These are phyloP conservation scores for Hypoxylon sp. DNA, from an alignment of 2,329 filamentous ascomycete species.

Conservation along the genomic window DNA sequence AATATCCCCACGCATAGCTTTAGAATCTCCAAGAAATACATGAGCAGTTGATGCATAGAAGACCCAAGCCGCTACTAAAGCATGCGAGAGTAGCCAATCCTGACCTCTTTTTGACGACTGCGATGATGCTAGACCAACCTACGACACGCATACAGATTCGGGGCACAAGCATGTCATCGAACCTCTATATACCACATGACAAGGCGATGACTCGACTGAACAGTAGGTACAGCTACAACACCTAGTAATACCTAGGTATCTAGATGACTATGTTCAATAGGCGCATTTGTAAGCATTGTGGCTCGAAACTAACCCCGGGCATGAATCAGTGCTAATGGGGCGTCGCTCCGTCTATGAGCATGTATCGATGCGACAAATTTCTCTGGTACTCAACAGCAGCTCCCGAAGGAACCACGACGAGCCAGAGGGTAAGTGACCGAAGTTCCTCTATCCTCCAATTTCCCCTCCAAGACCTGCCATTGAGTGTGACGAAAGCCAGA, in stretches of 20 bases:
- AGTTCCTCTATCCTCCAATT: conserved; percentile 73
- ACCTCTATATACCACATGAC: not conserved
- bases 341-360: conserved; percentile 7
- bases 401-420: conserved; percentile 47
- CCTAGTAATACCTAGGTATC: not conserved
- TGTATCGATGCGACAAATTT: conserved; percentile 55
- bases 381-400: conserved; percentile 52
- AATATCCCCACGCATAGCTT: no score
- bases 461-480: conserved; percentile 74
- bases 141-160: not conserved
- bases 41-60: no score
- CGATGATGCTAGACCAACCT: no score
- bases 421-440: conserved; percentile 70
- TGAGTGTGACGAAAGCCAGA: conserved; percentile 68
- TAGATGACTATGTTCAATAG: not conserved
- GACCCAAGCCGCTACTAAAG: no score
- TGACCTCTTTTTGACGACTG: no score
- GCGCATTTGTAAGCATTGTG: not conserved
- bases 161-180: not conserved
- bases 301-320: not conserved
- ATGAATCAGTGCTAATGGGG: not conserved
- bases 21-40: no score
- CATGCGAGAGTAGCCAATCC: no score
- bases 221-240: not conserved
- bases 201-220: not conserved